A percentile compares a stretch with the other conserved stretches of the same genome.
Evolutionary conservation across 768 basidiomycete species (phyloP).

Genomic region (Russula sp.): DNA sequence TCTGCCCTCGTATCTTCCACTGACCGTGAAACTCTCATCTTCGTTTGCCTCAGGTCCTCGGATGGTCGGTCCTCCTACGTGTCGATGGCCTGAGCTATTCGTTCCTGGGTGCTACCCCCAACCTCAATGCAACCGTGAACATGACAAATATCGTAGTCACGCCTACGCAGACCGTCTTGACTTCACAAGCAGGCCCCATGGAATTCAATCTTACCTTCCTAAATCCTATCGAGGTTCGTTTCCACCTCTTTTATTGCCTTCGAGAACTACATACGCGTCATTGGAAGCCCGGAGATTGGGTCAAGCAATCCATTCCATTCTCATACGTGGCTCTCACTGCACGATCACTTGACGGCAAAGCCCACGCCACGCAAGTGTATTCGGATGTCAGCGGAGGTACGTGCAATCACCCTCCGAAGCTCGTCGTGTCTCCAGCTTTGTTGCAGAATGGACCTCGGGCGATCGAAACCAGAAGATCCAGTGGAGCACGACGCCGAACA

Average conservation of each 20-base stretch:
- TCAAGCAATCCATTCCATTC: slow-evolving; percentile 36
- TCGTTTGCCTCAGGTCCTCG: slow-evolving; percentile 1
- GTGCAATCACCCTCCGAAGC: neutral
- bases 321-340: slow-evolving; percentile 32
- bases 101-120: slow-evolving; percentile 14
- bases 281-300: slow-evolving; percentile 30
- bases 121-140: slow-evolving; percentile 10
- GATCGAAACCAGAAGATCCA: slow-evolving; percentile 3
- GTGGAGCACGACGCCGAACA: slow-evolving; percentile 3
- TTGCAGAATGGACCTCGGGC: slow-evolving; percentile 24
- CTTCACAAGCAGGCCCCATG: slow-evolving; percentile 31
- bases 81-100: slow-evolving; percentile 19
- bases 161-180: slow-evolving; percentile 31
- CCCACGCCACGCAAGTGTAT: slow-evolving; percentile 33
- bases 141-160: slow-evolving; percentile 27
- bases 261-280: neutral
- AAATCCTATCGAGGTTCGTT: slow-evolving; percentile 34
- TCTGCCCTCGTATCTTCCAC: neutral
- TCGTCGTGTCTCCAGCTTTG: neutral
- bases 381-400: slow-evolving; percentile 34
- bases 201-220: slow-evolving; percentile 33
- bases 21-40: neutral
- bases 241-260: neutral
- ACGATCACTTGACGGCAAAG: slow-evolving; percentile 26
- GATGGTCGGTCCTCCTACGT: slow-evolving; percentile 12